These are phyloP conservation scores for Fraxinus sp. DNA, from an alignment of 305 asterid genomes.

Conservation along the genomic window DNA sequence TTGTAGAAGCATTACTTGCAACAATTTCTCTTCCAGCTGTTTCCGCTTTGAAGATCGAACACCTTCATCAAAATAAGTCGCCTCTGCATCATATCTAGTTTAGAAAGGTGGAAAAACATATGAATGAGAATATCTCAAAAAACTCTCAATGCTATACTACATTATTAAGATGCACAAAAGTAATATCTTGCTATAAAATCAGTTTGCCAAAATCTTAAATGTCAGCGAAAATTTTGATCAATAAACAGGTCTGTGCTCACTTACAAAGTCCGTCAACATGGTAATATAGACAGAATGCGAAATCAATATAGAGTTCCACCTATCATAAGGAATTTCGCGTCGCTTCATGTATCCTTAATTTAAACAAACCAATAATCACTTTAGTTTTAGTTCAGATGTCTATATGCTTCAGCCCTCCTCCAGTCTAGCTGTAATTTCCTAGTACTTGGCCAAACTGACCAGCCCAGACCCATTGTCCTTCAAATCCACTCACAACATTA, in stretches of 20 bases:
- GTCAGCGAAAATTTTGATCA: not conserved
- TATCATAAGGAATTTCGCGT: not conserved
- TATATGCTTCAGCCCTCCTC: not conserved
- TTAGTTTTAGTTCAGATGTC: not conserved
- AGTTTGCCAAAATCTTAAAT: constrained; percentile 6
- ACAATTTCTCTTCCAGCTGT: constrained; percentile 52
- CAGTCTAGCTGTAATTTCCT: constrained; percentile 9
- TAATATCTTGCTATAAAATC: not conserved
- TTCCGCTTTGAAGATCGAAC: constrained; percentile 43
- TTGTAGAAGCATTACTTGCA: constrained; percentile 39
- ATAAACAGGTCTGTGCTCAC: not conserved
- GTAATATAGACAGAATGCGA: not conserved
- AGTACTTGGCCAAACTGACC: not conserved
- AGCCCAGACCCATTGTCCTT: not conserved
- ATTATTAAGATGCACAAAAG: constrained; percentile 2
- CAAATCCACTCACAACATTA: not conserved
- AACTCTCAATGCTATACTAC: constrained; percentile 13
- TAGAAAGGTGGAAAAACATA: constrained; percentile 1
- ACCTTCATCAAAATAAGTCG: constrained; percentile 53
- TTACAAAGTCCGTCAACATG: constrained; percentile 10
- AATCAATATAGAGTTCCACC: not conserved
- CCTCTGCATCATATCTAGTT: constrained; percentile 48
- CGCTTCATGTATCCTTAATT: not conserved
- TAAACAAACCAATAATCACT: constrained; percentile 7
- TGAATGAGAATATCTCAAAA: not conserved